A percentile compares a stretch with the other conserved stretches of the same genome.
These are phyloP conservation scores for Chloroidium sp. DNA, from an alignment of 163 green algal genomes.

Conservation along the genomic window DNA sequence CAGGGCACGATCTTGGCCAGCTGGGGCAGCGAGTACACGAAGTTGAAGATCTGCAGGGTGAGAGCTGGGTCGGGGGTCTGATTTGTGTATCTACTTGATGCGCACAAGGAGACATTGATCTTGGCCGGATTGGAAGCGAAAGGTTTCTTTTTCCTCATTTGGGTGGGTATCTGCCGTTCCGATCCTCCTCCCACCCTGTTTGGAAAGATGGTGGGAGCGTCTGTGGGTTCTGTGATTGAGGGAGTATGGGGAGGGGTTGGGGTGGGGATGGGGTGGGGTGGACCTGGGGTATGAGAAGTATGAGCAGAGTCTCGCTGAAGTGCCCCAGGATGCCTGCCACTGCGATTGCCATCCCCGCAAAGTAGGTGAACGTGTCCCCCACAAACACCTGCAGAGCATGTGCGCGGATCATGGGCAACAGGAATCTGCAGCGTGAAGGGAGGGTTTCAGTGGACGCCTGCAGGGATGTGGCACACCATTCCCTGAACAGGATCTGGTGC, in stretches of 20 bases:
- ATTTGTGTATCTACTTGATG: too few species aligned
- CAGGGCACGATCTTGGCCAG: conserved; percentile 94
- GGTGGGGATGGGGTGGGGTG: neutral
- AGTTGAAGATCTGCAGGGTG: conserved; percentile 87
- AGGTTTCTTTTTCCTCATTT: too few species aligned
- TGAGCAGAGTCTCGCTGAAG: conserved; percentile 93
- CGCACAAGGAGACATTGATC: too few species aligned
- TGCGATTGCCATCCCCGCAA: conserved; percentile 95
- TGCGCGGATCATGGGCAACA: conserved; percentile 27
- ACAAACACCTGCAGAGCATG: conserved; percentile 76
- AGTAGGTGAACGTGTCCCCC: conserved; percentile 99
- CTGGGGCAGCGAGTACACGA: conserved; percentile 94
- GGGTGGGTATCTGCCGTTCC: too few species aligned
- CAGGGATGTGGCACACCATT: neutral
- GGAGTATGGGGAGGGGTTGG: too few species aligned
- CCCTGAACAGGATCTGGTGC: neutral
- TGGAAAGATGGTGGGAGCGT: too few species aligned
- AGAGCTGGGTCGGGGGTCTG: too few species aligned
- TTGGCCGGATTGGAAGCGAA: too few species aligned
- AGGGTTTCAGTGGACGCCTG: neutral
- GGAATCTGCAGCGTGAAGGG: neutral
- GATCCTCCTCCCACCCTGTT: too few species aligned
- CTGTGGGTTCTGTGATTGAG: too few species aligned
- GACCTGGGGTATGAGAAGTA: conserved; percentile 86
- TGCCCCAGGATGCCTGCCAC: conserved; percentile 96